Evolutionary conservation across 2,329 filamentous ascomycete genomes (phyloP), one percentile per base, ranked within the genome.

Genomic region (Fusarium fracticaudum): DNA sequence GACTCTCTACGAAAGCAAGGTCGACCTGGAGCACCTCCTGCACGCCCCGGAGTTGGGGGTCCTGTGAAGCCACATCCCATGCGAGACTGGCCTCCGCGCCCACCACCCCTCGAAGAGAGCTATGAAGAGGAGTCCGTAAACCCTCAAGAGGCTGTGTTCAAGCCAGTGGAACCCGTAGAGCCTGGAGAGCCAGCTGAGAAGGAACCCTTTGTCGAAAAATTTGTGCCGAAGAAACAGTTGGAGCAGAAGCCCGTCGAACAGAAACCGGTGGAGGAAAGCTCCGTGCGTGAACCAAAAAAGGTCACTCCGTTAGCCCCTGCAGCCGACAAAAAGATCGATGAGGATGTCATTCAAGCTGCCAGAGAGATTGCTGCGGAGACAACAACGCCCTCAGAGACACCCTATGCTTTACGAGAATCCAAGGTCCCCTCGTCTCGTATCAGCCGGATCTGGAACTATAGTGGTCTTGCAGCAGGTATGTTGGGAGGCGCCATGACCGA

Each of bases 381-480:
- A 24, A 20, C 67, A 72, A 53, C 69, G n/a, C 64, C 60, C 1
- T 60, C 70, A 35, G 65, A 68, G 8, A 77, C 82, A 17, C 74
- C 81, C 8, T 94, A 97, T 79, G 87, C 92, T 69, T 91, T 99
- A 80, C 89, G 92, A 63, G 96, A 98, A 79, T 99, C 96, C 15
- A 92, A 91, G 72, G 95, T 99, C 1, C 96, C 96, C 3, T 93
- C 96, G 1, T 94, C 95, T 13, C 91, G 96, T 8, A 84, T 99
- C 59, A 93, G 95, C 48, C 90, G 96, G 63, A 85, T 99, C 31
- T 98, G 96, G 94, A 97, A 99, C 82, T 99, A 98, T 80, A 90
- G 94, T 64, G 95, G 96, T 1, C 88, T 99, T 10, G 96, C 95
- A 33, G 96, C 95, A 2, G 97, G 96, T 53, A 98, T 99, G 95